A percentile compares a stretch with the other conserved stretches of the same genome.
Evolutionary conservation across 768 basidiomycete species (phyloP).

Genomic region (Mycena olivaceomarginata): DNA sequence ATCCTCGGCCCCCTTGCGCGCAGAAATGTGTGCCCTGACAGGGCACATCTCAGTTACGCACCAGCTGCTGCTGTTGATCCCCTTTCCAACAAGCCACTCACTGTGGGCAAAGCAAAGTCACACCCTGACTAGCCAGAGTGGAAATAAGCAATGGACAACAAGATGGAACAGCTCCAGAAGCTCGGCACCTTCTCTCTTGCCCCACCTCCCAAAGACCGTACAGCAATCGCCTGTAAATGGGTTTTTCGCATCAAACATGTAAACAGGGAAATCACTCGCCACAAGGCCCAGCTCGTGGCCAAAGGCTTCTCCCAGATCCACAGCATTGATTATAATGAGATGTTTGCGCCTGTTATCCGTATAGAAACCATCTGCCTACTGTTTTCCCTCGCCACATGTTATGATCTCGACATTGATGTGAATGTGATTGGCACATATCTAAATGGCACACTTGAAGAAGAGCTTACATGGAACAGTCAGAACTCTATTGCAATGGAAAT

Average conservation of each 20-base stretch:
- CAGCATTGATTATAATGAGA: constrained; percentile 51
- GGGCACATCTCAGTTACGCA: neutral
- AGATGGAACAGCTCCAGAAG: constrained; percentile 31
- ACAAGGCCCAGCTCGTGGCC: constrained; percentile 50
- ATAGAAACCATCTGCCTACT: constrained; percentile 36
- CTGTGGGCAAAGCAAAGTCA: constrained; percentile 37
- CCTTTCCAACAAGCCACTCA: constrained; percentile 14
- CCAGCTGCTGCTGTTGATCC: neutral
- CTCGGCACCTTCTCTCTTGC: constrained; percentile 44
- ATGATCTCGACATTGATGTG: constrained; percentile 52
- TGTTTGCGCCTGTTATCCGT: constrained; percentile 33
- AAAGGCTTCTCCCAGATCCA: constrained; percentile 44
- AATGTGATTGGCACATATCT: constrained; percentile 48
- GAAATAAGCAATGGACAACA: constrained; percentile 39
- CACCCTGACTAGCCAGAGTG: constrained; percentile 40
- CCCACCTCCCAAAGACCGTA: neutral
- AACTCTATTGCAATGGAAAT: constrained; percentile 31
- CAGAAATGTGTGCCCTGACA: neutral
- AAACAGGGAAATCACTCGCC: constrained; percentile 46
- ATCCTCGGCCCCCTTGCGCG: neutral
- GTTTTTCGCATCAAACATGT: constrained; percentile 52
- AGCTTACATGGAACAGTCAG: constrained; percentile 39
- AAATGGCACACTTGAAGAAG: constrained; percentile 34
- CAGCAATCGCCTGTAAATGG: constrained; percentile 42
- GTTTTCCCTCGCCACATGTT: constrained; percentile 52